Evolutionary conservation across 345 rosid genomes (phyloP).

Genomic region (Eucalyptus fibrosa): DNA sequence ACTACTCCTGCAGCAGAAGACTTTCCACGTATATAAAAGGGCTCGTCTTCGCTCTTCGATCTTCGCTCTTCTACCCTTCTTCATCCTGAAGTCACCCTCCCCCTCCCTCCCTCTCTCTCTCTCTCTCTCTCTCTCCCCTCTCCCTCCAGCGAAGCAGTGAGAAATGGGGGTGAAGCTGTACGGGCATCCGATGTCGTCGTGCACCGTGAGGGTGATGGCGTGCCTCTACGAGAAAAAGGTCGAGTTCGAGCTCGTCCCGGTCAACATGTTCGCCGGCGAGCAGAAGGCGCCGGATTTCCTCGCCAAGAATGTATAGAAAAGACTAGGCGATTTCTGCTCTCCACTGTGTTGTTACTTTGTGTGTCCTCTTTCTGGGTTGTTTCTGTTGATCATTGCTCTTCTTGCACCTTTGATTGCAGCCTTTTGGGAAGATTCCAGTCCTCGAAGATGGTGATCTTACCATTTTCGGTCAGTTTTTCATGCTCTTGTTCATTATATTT

Average conservation of each 20-base stretch:
- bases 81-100: background rate
- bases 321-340: background rate
- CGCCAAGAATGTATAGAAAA: constrained; percentile 36
- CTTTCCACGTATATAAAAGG: background rate
- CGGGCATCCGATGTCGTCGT: constrained; percentile 57
- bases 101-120: background rate
- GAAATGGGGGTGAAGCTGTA: constrained; percentile 50
- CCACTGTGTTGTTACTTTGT: background rate
- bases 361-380: background rate
- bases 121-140: background rate
- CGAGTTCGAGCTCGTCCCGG: constrained; percentile 59
- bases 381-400: background rate
- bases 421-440: constrained; percentile 76
- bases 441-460: constrained; percentile 72
- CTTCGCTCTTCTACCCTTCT: background rate
- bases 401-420: constrained; percentile 24
- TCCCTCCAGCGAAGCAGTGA: background rate
- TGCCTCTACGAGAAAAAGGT: constrained; percentile 61
- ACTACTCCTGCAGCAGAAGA: background rate
- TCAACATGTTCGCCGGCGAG: constrained; percentile 53
- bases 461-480: constrained; percentile 37
- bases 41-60: background rate
- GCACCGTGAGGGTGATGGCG: constrained; percentile 51
- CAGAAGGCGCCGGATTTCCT: constrained; percentile 55
- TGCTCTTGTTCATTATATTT: background rate